Conservation (phyloP, 2,329 filamentous ascomycete genomes). For the Erysiphe pisi region DNA sequence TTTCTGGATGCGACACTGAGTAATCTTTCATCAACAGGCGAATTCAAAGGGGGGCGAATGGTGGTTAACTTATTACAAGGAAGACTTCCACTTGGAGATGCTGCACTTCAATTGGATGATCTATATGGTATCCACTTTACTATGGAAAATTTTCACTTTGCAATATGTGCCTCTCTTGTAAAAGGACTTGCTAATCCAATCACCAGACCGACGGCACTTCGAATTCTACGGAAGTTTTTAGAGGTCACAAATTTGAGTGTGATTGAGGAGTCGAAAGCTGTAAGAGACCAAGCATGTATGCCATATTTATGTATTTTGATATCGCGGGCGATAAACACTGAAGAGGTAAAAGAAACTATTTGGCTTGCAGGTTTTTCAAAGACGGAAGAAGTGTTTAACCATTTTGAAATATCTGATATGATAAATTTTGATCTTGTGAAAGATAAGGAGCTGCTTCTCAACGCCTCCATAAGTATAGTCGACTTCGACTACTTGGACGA, state of each 20-base stretch:
- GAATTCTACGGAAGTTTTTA: constrained; percentile 52
- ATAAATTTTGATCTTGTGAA: constrained; percentile 43
- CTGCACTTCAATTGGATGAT: constrained; percentile 51
- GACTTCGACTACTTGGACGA: constrained; percentile 58
- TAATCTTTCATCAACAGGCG: constrained; percentile 52
- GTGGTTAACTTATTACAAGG: constrained; percentile 51
- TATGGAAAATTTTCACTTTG: constrained; percentile 55
- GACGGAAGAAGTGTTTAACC: constrained; percentile 39
- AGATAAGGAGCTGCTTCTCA: constrained; percentile 53
- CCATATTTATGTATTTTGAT: constrained; percentile 53
- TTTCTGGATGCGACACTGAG: constrained; percentile 55
- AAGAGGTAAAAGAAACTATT: constrained; percentile 53
- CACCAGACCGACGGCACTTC: constrained; percentile 49
- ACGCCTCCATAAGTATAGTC: constrained; percentile 52
- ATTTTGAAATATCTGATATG: constrained; percentile 39
- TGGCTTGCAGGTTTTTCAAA: constrained; percentile 50
- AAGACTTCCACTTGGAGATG: constrained; percentile 50
- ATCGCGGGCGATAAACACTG: constrained; percentile 45
- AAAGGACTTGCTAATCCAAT: constrained; percentile 53
- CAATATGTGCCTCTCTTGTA: constrained; percentile 53
- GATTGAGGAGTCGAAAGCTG: constrained; percentile 32
- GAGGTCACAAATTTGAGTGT: constrained; percentile 41
- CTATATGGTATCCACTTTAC: constrained; percentile 56
- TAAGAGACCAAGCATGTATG: constrained; percentile 35
- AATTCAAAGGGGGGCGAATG: constrained; percentile 50